These are phyloP conservation scores for Anisodus acutangulus DNA, from an alignment of 257 asterid genomes.

Conservation along the genomic window DNA sequence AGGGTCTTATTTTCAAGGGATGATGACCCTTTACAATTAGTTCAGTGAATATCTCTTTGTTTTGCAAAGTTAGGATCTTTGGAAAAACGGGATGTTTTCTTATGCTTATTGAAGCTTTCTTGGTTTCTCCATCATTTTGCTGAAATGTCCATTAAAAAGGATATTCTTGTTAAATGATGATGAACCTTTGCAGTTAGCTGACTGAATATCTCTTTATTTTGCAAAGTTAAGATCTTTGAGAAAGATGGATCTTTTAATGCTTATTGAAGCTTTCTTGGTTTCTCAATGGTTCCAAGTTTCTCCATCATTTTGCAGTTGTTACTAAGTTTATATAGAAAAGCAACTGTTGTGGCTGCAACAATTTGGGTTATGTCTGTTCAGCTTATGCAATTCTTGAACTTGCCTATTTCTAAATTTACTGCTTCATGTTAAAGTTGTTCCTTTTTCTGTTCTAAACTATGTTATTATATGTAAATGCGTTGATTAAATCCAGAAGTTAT, in stretches of 20 bases:
- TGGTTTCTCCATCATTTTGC: neutral
- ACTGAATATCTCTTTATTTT: neutral
- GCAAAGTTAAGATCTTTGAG: neutral
- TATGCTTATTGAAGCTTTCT: neutral
- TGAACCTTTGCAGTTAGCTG: neutral
- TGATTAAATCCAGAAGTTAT: slow-evolving; percentile 18
- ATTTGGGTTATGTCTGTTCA: slow-evolving; percentile 19
- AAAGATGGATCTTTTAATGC: neutral
- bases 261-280: neutral
- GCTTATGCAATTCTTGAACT: slow-evolving; percentile 13
- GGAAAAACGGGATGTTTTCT: neutral
- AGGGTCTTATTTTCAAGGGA: neutral
- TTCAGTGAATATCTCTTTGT: neutral
- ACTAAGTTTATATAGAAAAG: neutral
- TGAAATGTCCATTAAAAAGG: neutral
- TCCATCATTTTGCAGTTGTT: neutral
- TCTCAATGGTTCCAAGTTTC: neutral
- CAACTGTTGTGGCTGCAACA: neutral
- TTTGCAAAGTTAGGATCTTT: neutral
- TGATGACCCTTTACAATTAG: neutral
- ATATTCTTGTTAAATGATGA: neutral
- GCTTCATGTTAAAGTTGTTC: slow-evolving; percentile 6
- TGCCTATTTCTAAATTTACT: neutral
- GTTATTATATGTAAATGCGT: slow-evolving; percentile 31
- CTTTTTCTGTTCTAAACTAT: neutral